These are phyloP conservation scores for Westerdykella sp. DNA, from an alignment of 2,329 filamentous ascomycete genomes.

Conservation along the genomic window DNA sequence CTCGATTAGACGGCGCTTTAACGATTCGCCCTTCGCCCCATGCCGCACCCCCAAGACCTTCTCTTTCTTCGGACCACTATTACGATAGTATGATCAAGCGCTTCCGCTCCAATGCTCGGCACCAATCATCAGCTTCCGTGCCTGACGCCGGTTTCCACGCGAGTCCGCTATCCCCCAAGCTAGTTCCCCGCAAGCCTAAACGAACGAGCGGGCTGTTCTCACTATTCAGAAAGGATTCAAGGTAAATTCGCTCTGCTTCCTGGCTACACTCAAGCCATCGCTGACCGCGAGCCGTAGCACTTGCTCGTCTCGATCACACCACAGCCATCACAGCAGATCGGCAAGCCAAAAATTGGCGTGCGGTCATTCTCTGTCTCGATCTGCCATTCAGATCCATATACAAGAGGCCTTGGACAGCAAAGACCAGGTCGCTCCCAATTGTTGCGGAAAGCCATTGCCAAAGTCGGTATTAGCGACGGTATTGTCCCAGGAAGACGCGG, in stretches of 20 bases:
- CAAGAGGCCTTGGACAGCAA: constrained; percentile 31
- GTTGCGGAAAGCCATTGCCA: constrained; percentile 39
- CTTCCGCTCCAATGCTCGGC: constrained; percentile 11
- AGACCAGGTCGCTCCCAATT: constrained; percentile 31
- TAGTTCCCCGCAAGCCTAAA: constrained; percentile 17
- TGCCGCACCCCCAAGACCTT: constrained; percentile 9
- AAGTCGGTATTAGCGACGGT: constrained; percentile 35
- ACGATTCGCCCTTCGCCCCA: constrained; percentile 12
- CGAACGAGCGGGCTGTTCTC: constrained; percentile 23
- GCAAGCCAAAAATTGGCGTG: constrained; percentile 24
- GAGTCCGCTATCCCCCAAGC: constrained; percentile 13
- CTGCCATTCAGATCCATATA: constrained; percentile 26
- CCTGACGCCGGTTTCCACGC: constrained; percentile 14
- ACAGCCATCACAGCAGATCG: constrained; percentile 19
- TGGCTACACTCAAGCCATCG: neutral
- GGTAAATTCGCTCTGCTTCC: constrained; percentile 12
- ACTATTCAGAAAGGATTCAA: constrained; percentile 28
- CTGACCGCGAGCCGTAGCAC: constrained; percentile 17
- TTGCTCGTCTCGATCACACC: constrained; percentile 23
- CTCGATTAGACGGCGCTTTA: constrained; percentile 15
- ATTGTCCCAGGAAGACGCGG: constrained; percentile 35
- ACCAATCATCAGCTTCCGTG: constrained; percentile 19
- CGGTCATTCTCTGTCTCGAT: constrained; percentile 26
- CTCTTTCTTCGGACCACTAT: constrained; percentile 14
- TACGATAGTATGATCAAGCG: constrained; percentile 13